These are phyloP conservation scores for Mycena chlorophos DNA, from an alignment of 768 basidiomycete genomes.

Conservation along the genomic window DNA sequence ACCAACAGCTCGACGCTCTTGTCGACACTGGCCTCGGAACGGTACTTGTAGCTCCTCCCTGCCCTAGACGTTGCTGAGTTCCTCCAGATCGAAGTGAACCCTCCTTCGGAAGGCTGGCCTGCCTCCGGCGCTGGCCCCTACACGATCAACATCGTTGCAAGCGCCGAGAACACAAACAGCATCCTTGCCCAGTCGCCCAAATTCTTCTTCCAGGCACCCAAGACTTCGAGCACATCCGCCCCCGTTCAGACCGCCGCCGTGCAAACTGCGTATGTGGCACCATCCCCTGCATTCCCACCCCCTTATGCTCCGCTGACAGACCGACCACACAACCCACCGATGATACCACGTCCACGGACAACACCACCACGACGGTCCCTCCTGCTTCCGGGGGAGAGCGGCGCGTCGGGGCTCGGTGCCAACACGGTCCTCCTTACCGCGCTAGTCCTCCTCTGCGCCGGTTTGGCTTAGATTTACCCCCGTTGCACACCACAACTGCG, in stretches of 20 bases:
- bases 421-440: no score
- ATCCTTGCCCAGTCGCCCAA: slow-evolving; percentile 72
- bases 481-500: no score
- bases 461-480: no score
- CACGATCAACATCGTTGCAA: slow-evolving; percentile 71
- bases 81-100: slow-evolving; percentile 38
- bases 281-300: background rate
- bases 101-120: slow-evolving; percentile 69
- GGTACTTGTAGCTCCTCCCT: background rate
- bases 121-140: slow-evolving; percentile 46
- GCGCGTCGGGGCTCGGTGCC: no score
- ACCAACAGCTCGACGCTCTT: slow-evolving; percentile 54
- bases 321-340: background rate
- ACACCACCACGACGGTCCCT: no score
- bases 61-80: background rate
- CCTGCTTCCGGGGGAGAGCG: no score
- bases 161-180: slow-evolving; percentile 42
- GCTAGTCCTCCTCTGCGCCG: no score
- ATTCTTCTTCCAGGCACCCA: slow-evolving; percentile 48
- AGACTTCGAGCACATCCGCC: slow-evolving; percentile 10
- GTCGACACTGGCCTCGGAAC: slow-evolving; percentile 49
- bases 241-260: background rate
- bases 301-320: background rate
- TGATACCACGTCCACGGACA: background rate
- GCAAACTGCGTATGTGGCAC: background rate